These are phyloP conservation scores for Penicillium sp. DNA, from an alignment of 2,329 filamentous ascomycete species.

Conservation along the genomic window DNA sequence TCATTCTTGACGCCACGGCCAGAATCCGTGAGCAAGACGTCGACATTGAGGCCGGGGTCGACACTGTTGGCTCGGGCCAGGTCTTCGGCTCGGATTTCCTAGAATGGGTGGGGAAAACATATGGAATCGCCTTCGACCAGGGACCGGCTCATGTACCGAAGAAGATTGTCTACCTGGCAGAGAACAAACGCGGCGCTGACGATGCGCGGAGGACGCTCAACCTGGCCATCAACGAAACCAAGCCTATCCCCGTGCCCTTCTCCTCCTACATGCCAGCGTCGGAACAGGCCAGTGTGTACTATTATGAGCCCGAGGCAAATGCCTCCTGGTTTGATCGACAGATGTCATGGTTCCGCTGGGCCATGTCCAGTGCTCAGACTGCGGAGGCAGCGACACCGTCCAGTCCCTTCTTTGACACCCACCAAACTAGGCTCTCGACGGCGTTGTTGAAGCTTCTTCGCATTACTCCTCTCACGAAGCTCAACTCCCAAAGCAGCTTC, in stretches of 20 bases:
- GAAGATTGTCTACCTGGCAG: conserved; percentile 33
- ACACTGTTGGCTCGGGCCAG: conserved; percentile 11
- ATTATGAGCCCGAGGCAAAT: conserved; percentile 21
- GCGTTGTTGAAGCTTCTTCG: conserved; percentile 33
- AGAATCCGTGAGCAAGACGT: conserved; percentile 31
- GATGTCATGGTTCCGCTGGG: conserved; percentile 39
- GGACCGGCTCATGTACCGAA: conserved; percentile 13
- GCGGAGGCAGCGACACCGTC: conserved; percentile 13
- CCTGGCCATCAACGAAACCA: conserved; percentile 25
- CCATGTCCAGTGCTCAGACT: conserved; percentile 24
- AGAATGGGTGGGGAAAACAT: conserved; percentile 32
- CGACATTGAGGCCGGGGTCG: conserved; percentile 17
- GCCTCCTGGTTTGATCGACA: conserved; percentile 31
- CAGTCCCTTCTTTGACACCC: conserved; percentile 28
- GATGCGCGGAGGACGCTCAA: conserved; percentile 35
- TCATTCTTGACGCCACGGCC: conserved; percentile 29
- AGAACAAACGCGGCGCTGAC: conserved; percentile 30
- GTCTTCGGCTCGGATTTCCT: conserved; percentile 27
- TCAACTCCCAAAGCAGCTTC: neutral
- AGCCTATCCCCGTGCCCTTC: conserved; percentile 25
- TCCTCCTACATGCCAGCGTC: conserved; percentile 34
- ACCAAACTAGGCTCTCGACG: conserved; percentile 30
- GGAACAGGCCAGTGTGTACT: conserved; percentile 24
- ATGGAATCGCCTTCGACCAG: conserved; percentile 29
- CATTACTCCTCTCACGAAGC: conserved; percentile 2